Conservation (phyloP, 176 grass and related monocot species). For the Zea luxurians region DNA sequence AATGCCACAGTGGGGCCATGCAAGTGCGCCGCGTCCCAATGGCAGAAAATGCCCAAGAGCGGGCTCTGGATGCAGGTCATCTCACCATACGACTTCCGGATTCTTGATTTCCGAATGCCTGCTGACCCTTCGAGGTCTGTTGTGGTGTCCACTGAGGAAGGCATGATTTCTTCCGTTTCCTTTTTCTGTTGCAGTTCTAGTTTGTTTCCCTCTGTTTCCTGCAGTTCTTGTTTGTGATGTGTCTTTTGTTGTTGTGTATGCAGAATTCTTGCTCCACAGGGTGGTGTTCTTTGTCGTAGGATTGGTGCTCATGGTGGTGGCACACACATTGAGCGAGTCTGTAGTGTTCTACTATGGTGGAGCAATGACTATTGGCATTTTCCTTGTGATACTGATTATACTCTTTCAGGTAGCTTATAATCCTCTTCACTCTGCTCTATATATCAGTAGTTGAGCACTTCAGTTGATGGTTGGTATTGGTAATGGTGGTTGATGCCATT, state of each 20-base stretch:
- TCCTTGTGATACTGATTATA: slow-evolving; percentile 78
- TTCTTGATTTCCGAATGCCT: slow-evolving; percentile 71
- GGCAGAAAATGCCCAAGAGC: slow-evolving; percentile 81
- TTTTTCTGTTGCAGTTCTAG: not conserved
- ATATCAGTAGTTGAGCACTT: slow-evolving; percentile 10
- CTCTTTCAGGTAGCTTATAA: slow-evolving; percentile 76
- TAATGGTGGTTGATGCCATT: not conserved
- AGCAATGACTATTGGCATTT: slow-evolving; percentile 84
- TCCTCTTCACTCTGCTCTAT: slow-evolving; percentile 13
- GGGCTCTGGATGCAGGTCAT: slow-evolving; percentile 62
- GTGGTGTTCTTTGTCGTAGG: slow-evolving; percentile 85
- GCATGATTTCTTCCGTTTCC: slow-evolving; percentile 25
- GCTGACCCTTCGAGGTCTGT: slow-evolving; percentile 55
- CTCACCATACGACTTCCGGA: slow-evolving; percentile 65
- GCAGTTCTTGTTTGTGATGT: not conserved
- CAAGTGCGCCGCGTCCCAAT: slow-evolving; percentile 65
- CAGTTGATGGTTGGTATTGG: not conserved
- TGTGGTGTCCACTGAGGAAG: slow-evolving; percentile 77
- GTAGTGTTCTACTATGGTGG: slow-evolving; percentile 95
- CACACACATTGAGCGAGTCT: slow-evolving; percentile 62
- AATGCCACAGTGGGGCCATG: slow-evolving; percentile 72
- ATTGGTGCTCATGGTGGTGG: slow-evolving; percentile 65
- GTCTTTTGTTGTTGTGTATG: slow-evolving; percentile 17
- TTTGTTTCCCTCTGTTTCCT: not conserved
- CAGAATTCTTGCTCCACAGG: slow-evolving; percentile 79